These are phyloP conservation scores for Populus hybrid DNA, from an alignment of 441 rosid species.

Conservation along the genomic window DNA sequence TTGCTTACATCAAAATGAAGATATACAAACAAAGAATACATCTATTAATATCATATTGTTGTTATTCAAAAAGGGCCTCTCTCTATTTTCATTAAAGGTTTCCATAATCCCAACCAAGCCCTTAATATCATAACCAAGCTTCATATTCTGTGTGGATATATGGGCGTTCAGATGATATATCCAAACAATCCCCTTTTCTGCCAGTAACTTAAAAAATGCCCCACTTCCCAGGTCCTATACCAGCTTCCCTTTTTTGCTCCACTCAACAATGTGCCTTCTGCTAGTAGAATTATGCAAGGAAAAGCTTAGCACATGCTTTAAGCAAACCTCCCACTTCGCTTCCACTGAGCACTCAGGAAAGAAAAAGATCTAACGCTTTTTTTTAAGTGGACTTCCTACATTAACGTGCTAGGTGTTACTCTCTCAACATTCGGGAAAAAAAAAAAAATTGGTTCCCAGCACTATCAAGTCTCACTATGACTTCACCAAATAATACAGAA, in stretches of 20 bases:
- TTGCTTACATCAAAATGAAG: background rate
- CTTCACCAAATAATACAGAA: background rate
- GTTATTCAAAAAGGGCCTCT: background rate
- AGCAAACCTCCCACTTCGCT: conserved; percentile 14
- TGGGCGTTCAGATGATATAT: background rate
- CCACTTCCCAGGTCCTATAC: conserved; percentile 12
- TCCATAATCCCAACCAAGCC: too few species aligned
- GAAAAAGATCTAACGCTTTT: background rate
- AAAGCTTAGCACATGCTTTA: conserved; percentile 13
- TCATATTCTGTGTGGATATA: background rate
- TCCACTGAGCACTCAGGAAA: conserved; percentile 5
- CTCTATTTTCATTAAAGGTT: background rate
- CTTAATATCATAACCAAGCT: too few species aligned
- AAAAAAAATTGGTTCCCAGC: background rate
- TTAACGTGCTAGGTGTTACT: background rate
- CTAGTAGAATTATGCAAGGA: conserved; percentile 14
- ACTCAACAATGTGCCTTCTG: conserved; percentile 17
- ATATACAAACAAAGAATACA: background rate
- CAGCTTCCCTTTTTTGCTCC: conserved; percentile 11
- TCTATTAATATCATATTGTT: background rate
- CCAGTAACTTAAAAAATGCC: conserved; percentile 4
- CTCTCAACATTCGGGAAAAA: background rate
- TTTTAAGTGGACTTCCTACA: conserved; percentile 16
- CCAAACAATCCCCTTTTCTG: background rate
- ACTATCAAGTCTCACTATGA: background rate